phyloP scores from a whole-genome alignment of 805 yeast genomes.

The Zygotorulaspora chibaensis region DNA sequence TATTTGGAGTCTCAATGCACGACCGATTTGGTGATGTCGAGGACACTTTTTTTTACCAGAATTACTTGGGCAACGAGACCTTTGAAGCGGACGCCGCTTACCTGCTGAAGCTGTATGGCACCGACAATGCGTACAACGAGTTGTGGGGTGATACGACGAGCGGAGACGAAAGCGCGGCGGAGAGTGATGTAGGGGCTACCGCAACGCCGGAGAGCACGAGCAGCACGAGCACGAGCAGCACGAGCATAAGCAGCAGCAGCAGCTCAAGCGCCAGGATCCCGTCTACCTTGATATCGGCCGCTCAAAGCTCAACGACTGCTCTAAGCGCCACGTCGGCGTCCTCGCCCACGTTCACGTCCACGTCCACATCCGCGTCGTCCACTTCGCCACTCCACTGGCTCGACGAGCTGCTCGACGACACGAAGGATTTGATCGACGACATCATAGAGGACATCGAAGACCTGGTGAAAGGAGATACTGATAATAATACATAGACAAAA shows the following conservation, averaged over 20 bases:
- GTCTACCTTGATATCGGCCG: not conserved
- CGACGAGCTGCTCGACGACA: constrained; percentile 16
- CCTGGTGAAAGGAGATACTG: constrained; percentile 2
- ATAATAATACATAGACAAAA: constrained; percentile 3
- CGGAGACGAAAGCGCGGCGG: constrained; percentile 9
- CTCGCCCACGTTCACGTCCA: constrained; percentile 1
- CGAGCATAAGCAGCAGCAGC: not conserved
- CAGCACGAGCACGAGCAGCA: not conserved
- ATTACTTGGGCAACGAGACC: constrained; percentile 41
- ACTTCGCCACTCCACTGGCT: constrained; percentile 10
- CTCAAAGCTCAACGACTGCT: not conserved
- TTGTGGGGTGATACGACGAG: constrained; percentile 23
- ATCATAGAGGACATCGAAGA: constrained; percentile 26
- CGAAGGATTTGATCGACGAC: constrained; percentile 28
- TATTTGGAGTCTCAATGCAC: constrained; percentile 46
- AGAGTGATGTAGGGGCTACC: not conserved
- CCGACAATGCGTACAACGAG: constrained; percentile 18
- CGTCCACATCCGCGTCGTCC: constrained; percentile 11
- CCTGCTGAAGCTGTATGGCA: constrained; percentile 11
- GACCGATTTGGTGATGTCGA: constrained; percentile 36
- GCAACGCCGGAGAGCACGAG: not conserved
- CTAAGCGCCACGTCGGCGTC: not conserved
- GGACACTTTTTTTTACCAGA: constrained; percentile 39
- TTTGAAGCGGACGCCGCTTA: constrained; percentile 46
- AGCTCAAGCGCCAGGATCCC: not conserved